Evolutionary conservation across 768 basidiomycete genomes (phyloP).

Genomic region (Trametes punicea): DNA sequence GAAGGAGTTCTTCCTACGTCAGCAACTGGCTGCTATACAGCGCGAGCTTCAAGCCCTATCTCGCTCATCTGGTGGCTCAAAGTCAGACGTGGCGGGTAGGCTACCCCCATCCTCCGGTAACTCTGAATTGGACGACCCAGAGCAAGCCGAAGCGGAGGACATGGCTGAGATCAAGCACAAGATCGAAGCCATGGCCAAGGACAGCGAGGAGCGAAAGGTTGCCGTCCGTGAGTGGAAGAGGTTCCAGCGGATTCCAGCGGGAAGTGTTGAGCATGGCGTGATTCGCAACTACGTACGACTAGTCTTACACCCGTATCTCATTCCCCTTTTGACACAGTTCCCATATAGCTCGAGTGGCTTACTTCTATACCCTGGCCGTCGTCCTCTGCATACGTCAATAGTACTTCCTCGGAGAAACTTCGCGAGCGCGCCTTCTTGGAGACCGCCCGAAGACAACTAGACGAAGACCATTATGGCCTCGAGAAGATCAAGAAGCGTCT

Average conservation of each 20-base stretch:
- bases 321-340: background rate
- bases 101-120: conserved; percentile 16
- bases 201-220: conserved; percentile 79
- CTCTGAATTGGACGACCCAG: conserved; percentile 71
- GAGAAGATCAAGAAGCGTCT: conserved; percentile 90
- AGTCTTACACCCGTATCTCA: conserved; percentile 25
- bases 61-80: conserved; percentile 21
- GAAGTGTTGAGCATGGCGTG: conserved; percentile 89
- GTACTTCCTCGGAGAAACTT: conserved; percentile 35
- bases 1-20: conserved; percentile 82
- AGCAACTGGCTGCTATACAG: conserved; percentile 78
- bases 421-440: conserved; percentile 58
- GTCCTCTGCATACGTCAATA: conserved; percentile 18
- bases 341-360: conserved; percentile 79
- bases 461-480: conserved; percentile 88
- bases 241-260: conserved; percentile 82
- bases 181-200: conserved; percentile 70
- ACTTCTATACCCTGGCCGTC: conserved; percentile 78
- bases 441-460: conserved; percentile 74
- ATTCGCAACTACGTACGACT: conserved; percentile 67
- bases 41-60: conserved; percentile 65
- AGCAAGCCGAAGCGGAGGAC: conserved; percentile 79
- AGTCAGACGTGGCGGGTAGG: background rate
- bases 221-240: conserved; percentile 81
- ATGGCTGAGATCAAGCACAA: conserved; percentile 66